Evolutionary conservation across 1,139 yeast genomes (phyloP).

Genomic region (Groenewaldozyma auringiensis): DNA sequence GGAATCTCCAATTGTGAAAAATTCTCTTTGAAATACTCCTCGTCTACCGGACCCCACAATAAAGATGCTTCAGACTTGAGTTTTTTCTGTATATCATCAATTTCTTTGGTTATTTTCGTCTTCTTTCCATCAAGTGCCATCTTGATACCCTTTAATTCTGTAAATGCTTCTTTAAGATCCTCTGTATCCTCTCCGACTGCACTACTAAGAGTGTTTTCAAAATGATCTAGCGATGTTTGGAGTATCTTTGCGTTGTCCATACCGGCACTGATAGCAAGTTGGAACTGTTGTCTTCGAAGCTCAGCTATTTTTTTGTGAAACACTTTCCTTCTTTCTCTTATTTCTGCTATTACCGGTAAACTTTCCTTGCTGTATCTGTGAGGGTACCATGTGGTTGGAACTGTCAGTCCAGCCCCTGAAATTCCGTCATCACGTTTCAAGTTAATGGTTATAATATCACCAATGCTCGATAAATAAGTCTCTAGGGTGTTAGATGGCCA

Average conservation of each 20-base stretch:
- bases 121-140: constrained; percentile 10
- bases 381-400: constrained; percentile 38
- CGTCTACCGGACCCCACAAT: constrained; percentile 14
- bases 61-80: constrained; percentile 8
- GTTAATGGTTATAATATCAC: constrained; percentile 36
- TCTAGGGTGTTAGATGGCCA: constrained; percentile 23
- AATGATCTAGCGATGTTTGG: constrained; percentile 23
- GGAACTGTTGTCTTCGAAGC: constrained; percentile 14
- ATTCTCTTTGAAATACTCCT: constrained; percentile 9
- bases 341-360: constrained; percentile 18
- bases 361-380: constrained; percentile 36
- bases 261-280: constrained; percentile 25
- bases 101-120: constrained; percentile 5
- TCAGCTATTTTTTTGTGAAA: constrained; percentile 23
- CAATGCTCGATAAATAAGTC: constrained; percentile 28
- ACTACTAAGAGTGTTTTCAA: constrained; percentile 11
- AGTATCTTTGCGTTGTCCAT: constrained; percentile 31
- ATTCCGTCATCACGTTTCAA: constrained; percentile 32
- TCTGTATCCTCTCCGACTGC: constrained; percentile 6
- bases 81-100: constrained; percentile 9
- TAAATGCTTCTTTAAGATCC: constrained; percentile 4
- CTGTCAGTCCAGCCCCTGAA: constrained; percentile 31
- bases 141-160: constrained; percentile 12
- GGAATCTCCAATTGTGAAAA: constrained; percentile 17
- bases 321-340: constrained; percentile 15